A percentile compares a stretch with the other conserved stretches of the same genome.
These are phyloP conservation scores for Paraphaeosphaeria minitans DNA, from an alignment of 2,329 filamentous ascomycete species.

Conservation along the genomic window DNA sequence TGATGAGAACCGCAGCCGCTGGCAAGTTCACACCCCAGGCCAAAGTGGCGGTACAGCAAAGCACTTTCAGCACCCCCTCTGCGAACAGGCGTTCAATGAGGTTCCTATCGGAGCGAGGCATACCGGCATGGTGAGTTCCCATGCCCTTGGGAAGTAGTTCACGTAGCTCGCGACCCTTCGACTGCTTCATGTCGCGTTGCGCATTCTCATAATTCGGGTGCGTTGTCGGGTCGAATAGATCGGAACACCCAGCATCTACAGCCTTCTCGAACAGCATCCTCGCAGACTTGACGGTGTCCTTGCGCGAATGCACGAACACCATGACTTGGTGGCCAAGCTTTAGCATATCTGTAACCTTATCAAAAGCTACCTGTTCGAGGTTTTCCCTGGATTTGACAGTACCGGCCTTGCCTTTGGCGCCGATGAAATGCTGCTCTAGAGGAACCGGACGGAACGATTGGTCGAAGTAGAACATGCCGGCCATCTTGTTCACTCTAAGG, in stretches of 20 bases:
- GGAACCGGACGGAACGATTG: slow-evolving; percentile 94
- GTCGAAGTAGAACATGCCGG: slow-evolving; percentile 96
- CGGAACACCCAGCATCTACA: slow-evolving; percentile 74
- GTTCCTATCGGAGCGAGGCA: slow-evolving; percentile 92
- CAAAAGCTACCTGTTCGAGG: slow-evolving; percentile 82
- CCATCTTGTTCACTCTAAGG: slow-evolving; percentile 90
- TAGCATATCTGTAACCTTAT: slow-evolving; percentile 95
- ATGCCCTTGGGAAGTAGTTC: slow-evolving; percentile 90
- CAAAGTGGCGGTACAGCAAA: slow-evolving; percentile 96
- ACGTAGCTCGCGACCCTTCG: slow-evolving; percentile 82
- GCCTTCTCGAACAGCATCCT: slow-evolving; percentile 87
- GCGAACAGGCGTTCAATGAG: slow-evolving; percentile 92
- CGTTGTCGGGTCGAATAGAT: slow-evolving; percentile 79
- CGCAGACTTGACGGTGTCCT: slow-evolving; percentile 89
- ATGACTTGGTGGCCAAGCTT: slow-evolving; percentile 93
- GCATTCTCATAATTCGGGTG: slow-evolving; percentile 83
- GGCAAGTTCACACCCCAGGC: slow-evolving; percentile 99
- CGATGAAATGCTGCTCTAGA: slow-evolving; percentile 95
- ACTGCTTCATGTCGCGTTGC: slow-evolving; percentile 81
- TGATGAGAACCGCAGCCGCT: slow-evolving; percentile 95
- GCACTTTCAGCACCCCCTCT: slow-evolving; percentile 91
- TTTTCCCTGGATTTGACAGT: slow-evolving; percentile 85
- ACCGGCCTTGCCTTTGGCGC: slow-evolving; percentile 88
- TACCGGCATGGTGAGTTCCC: slow-evolving; percentile 94
- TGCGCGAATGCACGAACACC: slow-evolving; percentile 97